Evolutionary conservation across 768 basidiomycete species (phyloP).

Genomic region (Harrya chromipes): DNA sequence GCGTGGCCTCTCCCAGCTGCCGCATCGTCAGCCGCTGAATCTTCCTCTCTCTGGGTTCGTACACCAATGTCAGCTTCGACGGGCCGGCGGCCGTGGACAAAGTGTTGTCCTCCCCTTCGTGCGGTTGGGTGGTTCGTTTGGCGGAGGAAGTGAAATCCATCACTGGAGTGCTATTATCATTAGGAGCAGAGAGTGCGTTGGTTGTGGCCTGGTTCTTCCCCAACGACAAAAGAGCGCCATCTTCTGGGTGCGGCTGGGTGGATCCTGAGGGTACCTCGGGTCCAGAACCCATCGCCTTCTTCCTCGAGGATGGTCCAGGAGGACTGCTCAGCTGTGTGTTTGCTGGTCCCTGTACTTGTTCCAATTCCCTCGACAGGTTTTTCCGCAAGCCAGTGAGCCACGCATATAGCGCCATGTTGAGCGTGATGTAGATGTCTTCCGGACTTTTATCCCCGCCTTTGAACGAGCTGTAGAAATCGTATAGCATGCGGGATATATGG

Average conservation of each 20-base stretch:
- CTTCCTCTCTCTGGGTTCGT: conserved; percentile 54
- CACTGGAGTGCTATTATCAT: conserved; percentile 7
- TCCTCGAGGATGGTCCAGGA: conserved; percentile 30
- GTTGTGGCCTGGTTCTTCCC: conserved; percentile 10
- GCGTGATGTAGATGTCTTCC: conserved; percentile 81
- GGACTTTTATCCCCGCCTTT: conserved; percentile 51
- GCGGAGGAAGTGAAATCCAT: conserved; percentile 1
- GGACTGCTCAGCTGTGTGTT: conserved; percentile 43
- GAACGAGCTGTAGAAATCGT: conserved; percentile 74
- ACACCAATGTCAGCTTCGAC: conserved; percentile 37
- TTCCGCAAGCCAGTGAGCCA: conserved; percentile 80
- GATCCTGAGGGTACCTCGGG: conserved; percentile 10
- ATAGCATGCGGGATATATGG: conserved; percentile 43
- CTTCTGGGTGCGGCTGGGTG: conserved; percentile 7
- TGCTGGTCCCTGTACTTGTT: conserved; percentile 61
- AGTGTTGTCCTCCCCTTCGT: conserved; percentile 11
- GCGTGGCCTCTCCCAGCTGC: conserved; percentile 85
- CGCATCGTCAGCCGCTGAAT: conserved; percentile 83
- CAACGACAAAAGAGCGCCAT: neutral
- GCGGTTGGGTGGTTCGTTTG: conserved; percentile 16
- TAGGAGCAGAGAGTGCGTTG: neutral
- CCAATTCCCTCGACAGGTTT: conserved; percentile 73
- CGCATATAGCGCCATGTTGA: conserved; percentile 78
- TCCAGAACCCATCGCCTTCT: conserved; percentile 31
- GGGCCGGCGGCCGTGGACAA: neutral